Percentiles rank a stretch among this genome's conserved stretches.
Evolutionary conservation across 1,139 yeast genomes (phyloP).

Genomic region (Taiozyma sp.): DNA sequence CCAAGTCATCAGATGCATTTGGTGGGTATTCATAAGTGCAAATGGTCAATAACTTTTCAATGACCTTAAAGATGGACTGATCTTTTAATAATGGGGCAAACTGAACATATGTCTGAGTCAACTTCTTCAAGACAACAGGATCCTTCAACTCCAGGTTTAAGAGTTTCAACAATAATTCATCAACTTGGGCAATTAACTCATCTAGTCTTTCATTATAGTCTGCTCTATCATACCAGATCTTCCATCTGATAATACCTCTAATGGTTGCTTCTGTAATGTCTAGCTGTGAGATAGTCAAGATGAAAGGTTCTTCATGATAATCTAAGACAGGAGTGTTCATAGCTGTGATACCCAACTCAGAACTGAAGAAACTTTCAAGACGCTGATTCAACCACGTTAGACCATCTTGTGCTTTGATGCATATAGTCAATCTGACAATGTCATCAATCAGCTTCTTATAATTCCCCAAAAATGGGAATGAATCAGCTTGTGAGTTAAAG

Average conservation of each 20-base stretch:
- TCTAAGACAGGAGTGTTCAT: conserved; percentile 50
- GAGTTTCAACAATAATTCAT: conserved; percentile 70
- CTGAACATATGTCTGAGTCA: conserved; percentile 91
- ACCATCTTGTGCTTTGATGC: conserved; percentile 80
- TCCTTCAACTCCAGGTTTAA: conserved; percentile 71
- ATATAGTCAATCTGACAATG: conserved; percentile 79
- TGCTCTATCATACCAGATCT: conserved; percentile 69
- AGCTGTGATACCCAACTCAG: conserved; percentile 65
- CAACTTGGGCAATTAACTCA: conserved; percentile 58
- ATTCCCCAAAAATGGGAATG: conserved; percentile 68
- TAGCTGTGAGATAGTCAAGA: conserved; percentile 76
- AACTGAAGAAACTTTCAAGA: conserved; percentile 65
- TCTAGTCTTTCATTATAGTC: conserved; percentile 57
- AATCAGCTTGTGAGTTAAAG: conserved; percentile 83
- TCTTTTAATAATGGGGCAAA: conserved; percentile 90
- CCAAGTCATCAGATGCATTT: conserved; percentile 56
- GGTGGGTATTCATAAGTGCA: conserved; percentile 81
- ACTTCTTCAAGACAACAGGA: conserved; percentile 77
- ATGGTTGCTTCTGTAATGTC: conserved; percentile 85
- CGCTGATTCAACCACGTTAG: conserved; percentile 76
- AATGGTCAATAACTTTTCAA: conserved; percentile 82
- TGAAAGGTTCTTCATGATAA: conserved; percentile 57
- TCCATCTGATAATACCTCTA: conserved; percentile 95
- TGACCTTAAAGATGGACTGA: conserved; percentile 71
- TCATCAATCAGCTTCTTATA: conserved; percentile 86